Evolutionary conservation across 1,284 basidiomycete genomes (phyloP), one percentile per base, ranked within the genome.

Genomic region (Porogramme epimiltina): DNA sequence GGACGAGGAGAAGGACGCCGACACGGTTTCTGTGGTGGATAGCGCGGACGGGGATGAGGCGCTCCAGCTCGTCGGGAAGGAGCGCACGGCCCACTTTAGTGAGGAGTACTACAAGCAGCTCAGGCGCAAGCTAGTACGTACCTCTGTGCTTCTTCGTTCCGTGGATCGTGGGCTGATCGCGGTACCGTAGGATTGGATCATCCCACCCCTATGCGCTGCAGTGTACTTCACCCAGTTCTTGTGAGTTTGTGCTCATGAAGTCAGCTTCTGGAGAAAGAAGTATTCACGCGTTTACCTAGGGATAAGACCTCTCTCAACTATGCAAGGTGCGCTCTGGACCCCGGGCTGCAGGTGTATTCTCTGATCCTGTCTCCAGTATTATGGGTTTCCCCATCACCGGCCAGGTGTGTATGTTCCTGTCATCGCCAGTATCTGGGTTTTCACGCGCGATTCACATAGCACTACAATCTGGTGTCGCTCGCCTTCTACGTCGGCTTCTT

Each of bases 251-350:
- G 13, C 16, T 33, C 9, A 26, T 31, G 28, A 16, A 24, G 39
- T 40, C 42, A 38, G 45, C 10, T 11, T 43, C 9, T 20, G 54
- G 15, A 42, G 28, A 31, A 8, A 31, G 9, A 15, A 31, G 15
- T 31, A 31, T 31, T 31, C 41, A n/a, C n/a, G n/a, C 16, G 19
- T 25, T 40, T 31, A 41, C 20, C 37, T 51, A 84, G 84, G 52
- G 85, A 87, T 67, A 87, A 87, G 72, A 86, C 82, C 3, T 79
- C 82, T 16, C 63, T 85, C 40, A 86, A 85, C 62, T 87, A 86
- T 72, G 82, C 82, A 19, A 84, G 82, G 82, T 78, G 58, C 26
- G 58, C 49, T 23, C 11, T 15, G n/a, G 8, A 9, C 13, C 8
- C 16, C 5, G 8, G 5, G 4, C 9, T 31, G n/a, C 16, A 34